phyloP scores from a whole-genome alignment of 2,329 filamentous ascomycete species.

The Tolypocladium cylindrosporum region DNA sequence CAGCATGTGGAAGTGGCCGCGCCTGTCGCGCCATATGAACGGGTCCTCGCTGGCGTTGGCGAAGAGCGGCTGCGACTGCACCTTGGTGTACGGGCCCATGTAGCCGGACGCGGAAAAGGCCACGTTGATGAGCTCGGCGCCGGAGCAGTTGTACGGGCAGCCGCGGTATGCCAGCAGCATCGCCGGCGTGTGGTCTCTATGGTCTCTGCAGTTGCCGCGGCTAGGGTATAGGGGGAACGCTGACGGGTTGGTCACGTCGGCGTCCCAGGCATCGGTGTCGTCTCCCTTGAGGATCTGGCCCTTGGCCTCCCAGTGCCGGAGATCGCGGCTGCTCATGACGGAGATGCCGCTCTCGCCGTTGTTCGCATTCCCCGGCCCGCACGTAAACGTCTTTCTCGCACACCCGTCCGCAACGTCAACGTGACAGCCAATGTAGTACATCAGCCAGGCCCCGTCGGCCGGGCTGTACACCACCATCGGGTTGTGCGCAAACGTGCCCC shows the following conservation, averaged over 20 bases:
- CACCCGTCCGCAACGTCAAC: slow-evolving; percentile 4
- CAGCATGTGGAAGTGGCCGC: slow-evolving; percentile 21
- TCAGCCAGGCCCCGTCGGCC: neutral
- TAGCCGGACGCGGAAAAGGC: neutral
- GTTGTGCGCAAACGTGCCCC: neutral
- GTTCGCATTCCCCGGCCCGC: slow-evolving; percentile 10
- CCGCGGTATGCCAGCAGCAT: neutral
- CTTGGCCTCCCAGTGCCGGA: slow-evolving; percentile 7
- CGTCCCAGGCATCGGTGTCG: neutral
- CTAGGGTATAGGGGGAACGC: neutral
- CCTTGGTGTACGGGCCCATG: slow-evolving; percentile 8
- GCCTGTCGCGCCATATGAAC: slow-evolving; percentile 22
- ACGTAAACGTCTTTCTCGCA: slow-evolving; percentile 6
- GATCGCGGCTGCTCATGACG: slow-evolving; percentile 11
- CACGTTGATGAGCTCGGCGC: neutral
- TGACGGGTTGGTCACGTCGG: neutral
- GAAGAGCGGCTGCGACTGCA: slow-evolving; percentile 9
- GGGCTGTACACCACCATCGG: neutral
- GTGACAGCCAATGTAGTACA: slow-evolving; percentile 18
- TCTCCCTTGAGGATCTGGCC: slow-evolving; percentile 6
- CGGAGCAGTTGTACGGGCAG: neutral
- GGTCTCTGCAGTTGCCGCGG: neutral
- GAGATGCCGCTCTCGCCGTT: slow-evolving; percentile 17
- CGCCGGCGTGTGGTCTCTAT: neutral
- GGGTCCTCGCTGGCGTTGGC: slow-evolving; percentile 16